These are phyloP conservation scores for Diaporthe eres DNA, from an alignment of 2,329 filamentous ascomycete species.

Conservation along the genomic window DNA sequence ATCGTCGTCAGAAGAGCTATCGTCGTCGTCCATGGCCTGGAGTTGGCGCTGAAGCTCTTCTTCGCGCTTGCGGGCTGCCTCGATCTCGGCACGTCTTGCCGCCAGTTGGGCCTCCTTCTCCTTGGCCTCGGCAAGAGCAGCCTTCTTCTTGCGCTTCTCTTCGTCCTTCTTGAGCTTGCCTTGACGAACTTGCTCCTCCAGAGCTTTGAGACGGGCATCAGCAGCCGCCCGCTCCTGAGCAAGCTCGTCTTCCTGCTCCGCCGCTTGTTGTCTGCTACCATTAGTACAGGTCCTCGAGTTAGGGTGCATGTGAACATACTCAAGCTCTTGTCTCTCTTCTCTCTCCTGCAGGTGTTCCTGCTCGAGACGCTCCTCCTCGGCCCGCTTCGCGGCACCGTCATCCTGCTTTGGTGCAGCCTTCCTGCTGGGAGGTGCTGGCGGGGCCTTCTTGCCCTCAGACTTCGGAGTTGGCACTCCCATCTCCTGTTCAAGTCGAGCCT, in stretches of 20 bases:
- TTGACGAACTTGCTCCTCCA: constrained; percentile 94
- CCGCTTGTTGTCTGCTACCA: constrained; percentile 76
- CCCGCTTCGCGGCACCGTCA: constrained; percentile 67
- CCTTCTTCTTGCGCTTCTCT: constrained; percentile 93
- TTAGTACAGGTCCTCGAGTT: constrained; percentile 48
- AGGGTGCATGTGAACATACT: constrained; percentile 73
- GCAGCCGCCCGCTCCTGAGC: constrained; percentile 84
- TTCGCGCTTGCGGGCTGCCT: constrained; percentile 90
- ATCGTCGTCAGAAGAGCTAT: constrained; percentile 78
- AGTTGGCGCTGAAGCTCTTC: constrained; percentile 90
- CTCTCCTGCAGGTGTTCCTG: constrained; percentile 84
- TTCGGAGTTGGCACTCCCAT: constrained; percentile 69
- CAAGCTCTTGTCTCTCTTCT: constrained; percentile 79
- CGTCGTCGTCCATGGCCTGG: constrained; percentile 80
- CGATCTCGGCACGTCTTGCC: constrained; percentile 89
- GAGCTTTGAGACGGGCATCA: constrained; percentile 84
- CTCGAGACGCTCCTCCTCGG: constrained; percentile 74
- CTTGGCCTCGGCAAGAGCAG: constrained; percentile 86
- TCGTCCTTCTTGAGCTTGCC: constrained; percentile 97
- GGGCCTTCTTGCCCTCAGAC: constrained; percentile 71
- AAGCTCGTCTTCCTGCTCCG: constrained; percentile 83
- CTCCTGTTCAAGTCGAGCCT: constrained; percentile 86
- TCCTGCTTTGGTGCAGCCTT: constrained; percentile 77
- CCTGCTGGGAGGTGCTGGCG: constrained; percentile 83
- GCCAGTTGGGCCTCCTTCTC: constrained; percentile 90